Percentiles rank a stretch among this genome's conserved stretches.
These are phyloP conservation scores for Neckera pumila DNA, from an alignment of 225 moss, liverwort and hornwort genomes.

Conservation along the genomic window DNA sequence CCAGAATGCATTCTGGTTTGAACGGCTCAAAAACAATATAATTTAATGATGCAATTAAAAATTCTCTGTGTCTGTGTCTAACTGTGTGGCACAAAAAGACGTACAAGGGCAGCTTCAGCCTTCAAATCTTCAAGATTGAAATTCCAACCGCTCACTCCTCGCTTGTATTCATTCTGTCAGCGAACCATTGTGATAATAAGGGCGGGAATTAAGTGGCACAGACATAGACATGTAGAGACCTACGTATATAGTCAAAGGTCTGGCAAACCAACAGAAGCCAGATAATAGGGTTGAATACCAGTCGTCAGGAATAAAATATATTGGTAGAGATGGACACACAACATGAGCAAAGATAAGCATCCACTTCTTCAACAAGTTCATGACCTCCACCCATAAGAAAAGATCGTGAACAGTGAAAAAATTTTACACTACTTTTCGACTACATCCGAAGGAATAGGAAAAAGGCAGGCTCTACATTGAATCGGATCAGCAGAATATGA, in stretches of 20 bases:
- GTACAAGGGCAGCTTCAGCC: slow-evolving; percentile 70
- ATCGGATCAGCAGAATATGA: background rate
- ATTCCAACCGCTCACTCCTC: slow-evolving; percentile 96
- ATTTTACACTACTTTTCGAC: background rate
- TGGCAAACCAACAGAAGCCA: background rate
- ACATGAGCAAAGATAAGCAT: background rate
- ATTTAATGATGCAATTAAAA: background rate
- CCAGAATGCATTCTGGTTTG: background rate
- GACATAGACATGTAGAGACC: background rate
- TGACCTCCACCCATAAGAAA: background rate
- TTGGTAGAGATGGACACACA: background rate
- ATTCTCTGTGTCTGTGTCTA: background rate
- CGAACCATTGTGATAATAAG: background rate
- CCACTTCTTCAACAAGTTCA: background rate
- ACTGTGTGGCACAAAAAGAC: background rate
- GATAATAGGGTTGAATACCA: background rate
- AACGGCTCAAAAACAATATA: background rate
- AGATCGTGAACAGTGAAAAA: background rate
- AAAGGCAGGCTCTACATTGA: background rate
- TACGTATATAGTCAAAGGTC: background rate
- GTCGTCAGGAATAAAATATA: background rate
- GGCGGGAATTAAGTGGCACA: background rate
- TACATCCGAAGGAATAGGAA: background rate
- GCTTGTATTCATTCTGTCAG: slow-evolving; percentile 77
- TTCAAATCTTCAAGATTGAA: slow-evolving; percentile 91